Percentiles rank a stretch among this genome's conserved stretches.
phyloP scores from a whole-genome alignment of 768 basidiomycete genomes.

The Termitomyces sp. region DNA sequence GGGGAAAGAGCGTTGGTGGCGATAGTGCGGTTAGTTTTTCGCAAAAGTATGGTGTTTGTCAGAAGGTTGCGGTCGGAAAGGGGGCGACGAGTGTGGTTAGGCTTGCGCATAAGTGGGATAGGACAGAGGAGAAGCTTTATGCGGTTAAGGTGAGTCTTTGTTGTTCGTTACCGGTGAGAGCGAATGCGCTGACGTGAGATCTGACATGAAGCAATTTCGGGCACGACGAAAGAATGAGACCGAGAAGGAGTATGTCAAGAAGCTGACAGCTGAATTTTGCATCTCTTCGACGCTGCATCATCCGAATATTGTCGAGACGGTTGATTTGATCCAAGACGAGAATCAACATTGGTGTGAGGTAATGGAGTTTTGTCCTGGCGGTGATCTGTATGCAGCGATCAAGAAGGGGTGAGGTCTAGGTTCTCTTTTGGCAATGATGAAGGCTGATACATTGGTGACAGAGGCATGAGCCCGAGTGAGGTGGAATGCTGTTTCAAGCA shows the following conservation, averaged over 20 bases:
- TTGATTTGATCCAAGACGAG: constrained; percentile 99
- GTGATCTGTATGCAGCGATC: constrained; percentile 97
- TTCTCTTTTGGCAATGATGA: not conserved
- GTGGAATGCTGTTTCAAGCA: constrained; percentile 99
- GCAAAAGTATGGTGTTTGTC: constrained; percentile 96
- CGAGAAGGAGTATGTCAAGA: constrained; percentile 99
- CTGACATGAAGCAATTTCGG: constrained; percentile 80
- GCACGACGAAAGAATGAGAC: constrained; percentile 97
- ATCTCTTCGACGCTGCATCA: constrained; percentile 96
- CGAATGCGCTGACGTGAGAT: not conserved
- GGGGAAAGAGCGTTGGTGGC: constrained; percentile 36
- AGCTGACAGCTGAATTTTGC: constrained; percentile 98
- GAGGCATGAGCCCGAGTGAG: constrained; percentile 80
- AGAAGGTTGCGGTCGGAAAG: constrained; percentile 95
- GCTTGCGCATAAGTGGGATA: constrained; percentile 98
- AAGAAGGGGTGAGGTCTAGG: constrained; percentile 71
- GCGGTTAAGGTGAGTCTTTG: constrained; percentile 81
- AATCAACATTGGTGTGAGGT: constrained; percentile 97
- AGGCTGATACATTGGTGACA: constrained; percentile 18
- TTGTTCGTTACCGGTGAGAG: not conserved
- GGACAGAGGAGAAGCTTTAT: constrained; percentile 93
- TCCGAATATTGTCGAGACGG: constrained; percentile 94
- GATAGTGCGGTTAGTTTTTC: constrained; percentile 47
- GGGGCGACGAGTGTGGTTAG: constrained; percentile 97
- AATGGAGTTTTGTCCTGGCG: constrained; percentile 99